Evolutionary conservation across 768 basidiomycete species (phyloP).

Genomic region (Leccinum subtestaceum): DNA sequence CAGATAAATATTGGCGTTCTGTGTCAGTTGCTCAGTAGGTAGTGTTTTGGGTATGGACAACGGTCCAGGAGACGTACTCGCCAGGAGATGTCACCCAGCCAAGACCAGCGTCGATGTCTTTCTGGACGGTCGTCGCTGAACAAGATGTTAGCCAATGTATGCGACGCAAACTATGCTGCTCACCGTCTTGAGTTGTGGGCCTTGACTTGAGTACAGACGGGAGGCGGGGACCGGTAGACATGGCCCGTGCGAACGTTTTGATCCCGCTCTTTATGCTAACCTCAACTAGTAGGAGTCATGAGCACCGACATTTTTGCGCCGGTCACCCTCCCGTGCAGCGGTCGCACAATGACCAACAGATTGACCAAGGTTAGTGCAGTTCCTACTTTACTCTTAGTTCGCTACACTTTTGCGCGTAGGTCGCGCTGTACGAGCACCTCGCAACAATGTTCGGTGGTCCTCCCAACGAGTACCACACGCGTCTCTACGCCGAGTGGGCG

Average conservation of each 20-base stretch:
- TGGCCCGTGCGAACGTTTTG: background rate
- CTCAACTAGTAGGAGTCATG: slow-evolving; percentile 13
- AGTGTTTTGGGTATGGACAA: background rate
- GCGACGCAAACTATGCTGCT: background rate
- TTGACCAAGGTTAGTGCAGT: slow-evolving; percentile 48
- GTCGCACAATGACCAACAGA: slow-evolving; percentile 41
- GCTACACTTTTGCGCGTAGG: slow-evolving; percentile 43
- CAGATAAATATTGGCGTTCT: slow-evolving; percentile 86
- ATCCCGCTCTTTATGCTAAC: background rate
- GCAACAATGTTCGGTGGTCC: slow-evolving; percentile 61
- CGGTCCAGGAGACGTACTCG: slow-evolving; percentile 44
- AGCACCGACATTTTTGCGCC: slow-evolving; percentile 21
- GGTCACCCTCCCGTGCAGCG: slow-evolving; percentile 33
- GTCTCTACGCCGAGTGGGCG: slow-evolving; percentile 75
- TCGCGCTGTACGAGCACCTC: slow-evolving; percentile 88
- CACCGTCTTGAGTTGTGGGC: slow-evolving; percentile 34
- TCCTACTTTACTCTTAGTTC: background rate
- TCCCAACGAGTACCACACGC: slow-evolving; percentile 62
- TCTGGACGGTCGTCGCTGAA: slow-evolving; percentile 50
- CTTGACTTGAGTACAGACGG: slow-evolving; percentile 34
- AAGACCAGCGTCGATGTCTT: slow-evolving; percentile 50
- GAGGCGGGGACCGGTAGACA: slow-evolving; percentile 28
- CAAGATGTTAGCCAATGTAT: background rate
- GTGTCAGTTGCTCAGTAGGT: slow-evolving; percentile 3
- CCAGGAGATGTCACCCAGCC: slow-evolving; percentile 63